phyloP scores from a whole-genome alignment of 768 basidiomycete species.

The Tylopilus vinaceipallidus region DNA sequence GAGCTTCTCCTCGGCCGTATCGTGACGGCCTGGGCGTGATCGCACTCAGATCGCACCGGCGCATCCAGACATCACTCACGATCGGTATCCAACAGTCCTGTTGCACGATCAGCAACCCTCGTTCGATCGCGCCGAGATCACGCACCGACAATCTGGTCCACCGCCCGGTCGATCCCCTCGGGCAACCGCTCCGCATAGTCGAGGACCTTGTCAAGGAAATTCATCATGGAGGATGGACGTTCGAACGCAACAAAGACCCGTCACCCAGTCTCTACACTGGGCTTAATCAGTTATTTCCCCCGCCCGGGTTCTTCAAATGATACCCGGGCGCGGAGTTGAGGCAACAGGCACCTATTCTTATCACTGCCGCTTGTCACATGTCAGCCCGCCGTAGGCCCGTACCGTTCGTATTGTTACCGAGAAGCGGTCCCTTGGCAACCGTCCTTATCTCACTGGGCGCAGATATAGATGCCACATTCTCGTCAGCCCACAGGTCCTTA shows the following conservation, averaged over 20 bases:
- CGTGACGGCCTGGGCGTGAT: conserved; percentile 54
- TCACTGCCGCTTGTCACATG: conserved; percentile 6
- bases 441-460: not conserved
- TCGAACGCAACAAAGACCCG: too few relatives aligned
- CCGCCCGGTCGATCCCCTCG: conserved; percentile 37
- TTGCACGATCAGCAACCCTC: not conserved
- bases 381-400: not conserved
- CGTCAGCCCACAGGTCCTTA: not conserved
- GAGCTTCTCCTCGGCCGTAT: conserved; percentile 68
- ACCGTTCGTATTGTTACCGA: not conserved
- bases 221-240: conserved; percentile 29
- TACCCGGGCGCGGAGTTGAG: not conserved
- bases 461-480: not conserved
- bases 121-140: not conserved
- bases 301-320: not conserved
- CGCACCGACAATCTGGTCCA: conserved; percentile 37
- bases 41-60: not conserved
- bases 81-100: conserved; percentile 35
- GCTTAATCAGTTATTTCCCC: too few relatives aligned
- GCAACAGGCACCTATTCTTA: not conserved
- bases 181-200: conserved; percentile 36
- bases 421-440: not conserved
- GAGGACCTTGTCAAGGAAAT: conserved; percentile 39
- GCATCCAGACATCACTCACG: conserved; percentile 22
- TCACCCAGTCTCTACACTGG: too few relatives aligned